A percentile compares a stretch with the other conserved stretches of the same genome.
These are phyloP conservation scores for Cinnamomum micranthum DNA, from an alignment of 164 flowering plant species.

Conservation along the genomic window DNA sequence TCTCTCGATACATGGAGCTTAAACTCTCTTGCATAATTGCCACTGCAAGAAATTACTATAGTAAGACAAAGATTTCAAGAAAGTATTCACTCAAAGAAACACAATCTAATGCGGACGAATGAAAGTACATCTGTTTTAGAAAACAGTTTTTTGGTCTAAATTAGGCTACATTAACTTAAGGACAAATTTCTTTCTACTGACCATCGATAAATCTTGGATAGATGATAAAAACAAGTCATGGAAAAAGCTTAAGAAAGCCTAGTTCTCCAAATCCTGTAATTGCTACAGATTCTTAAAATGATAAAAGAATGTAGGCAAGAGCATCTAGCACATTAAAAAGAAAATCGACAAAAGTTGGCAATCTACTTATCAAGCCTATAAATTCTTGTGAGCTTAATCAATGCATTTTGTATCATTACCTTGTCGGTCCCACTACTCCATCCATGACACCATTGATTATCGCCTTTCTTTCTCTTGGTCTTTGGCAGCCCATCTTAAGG, in stretches of 20 bases:
- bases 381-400: conserved; percentile 1
- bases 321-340: neutral
- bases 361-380: neutral
- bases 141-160: too few species aligned
- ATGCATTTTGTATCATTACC: conserved; percentile 37
- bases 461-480: conserved; percentile 68
- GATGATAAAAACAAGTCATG: neutral
- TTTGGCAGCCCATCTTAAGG: conserved; percentile 83
- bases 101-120: neutral
- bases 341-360: neutral
- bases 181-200: neutral
- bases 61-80: neutral
- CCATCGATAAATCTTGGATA: neutral
- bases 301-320: neutral
- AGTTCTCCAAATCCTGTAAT: neutral
- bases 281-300: neutral
- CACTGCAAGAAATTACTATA: conserved; percentile 39
- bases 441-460: conserved; percentile 70
- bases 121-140: neutral
- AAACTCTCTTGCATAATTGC: conserved; percentile 59
- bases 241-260: neutral
- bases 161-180: neutral
- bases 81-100: neutral
- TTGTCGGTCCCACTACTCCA: conserved; percentile 73
- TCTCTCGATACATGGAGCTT: conserved; percentile 66